These are phyloP conservation scores for Podila epigama DNA, from an alignment of 192 early-diverging fungal genomes.

Conservation along the genomic window DNA sequence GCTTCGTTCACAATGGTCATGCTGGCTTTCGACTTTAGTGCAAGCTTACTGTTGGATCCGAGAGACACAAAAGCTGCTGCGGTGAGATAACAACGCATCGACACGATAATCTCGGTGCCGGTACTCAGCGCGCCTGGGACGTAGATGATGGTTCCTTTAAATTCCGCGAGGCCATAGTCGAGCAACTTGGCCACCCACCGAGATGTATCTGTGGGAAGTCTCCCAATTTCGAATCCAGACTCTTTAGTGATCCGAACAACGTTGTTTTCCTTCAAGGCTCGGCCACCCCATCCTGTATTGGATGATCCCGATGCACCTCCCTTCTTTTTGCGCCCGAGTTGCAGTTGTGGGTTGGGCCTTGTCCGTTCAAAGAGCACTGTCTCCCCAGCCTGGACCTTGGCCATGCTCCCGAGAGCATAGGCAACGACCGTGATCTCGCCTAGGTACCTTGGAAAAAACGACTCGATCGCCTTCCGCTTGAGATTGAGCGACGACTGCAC, in stretches of 20 bases:
- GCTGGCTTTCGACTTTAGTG: not conserved
- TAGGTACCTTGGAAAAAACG: constrained; percentile 28
- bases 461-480: constrained; percentile 11
- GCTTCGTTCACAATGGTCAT: constrained; percentile 22
- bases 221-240: constrained; percentile 53
- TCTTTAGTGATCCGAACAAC: constrained; percentile 56
- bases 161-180: constrained; percentile 54
- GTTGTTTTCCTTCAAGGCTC: constrained; percentile 41
- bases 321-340: constrained; percentile 37
- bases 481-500: not conserved
- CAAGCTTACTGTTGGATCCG: not conserved
- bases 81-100: constrained; percentile 48
- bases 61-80: constrained; percentile 23
- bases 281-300: constrained; percentile 23
- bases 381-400: constrained; percentile 49
- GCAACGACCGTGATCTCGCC: constrained; percentile 38
- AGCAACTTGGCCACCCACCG: constrained; percentile 56
- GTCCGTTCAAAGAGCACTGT: constrained; percentile 40
- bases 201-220: constrained; percentile 48
- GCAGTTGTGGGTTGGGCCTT: constrained; percentile 17
- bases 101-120: constrained; percentile 56
- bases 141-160: constrained; percentile 54
- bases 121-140: constrained; percentile 28
- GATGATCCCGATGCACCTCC: not conserved
- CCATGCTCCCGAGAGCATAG: constrained; percentile 54